phyloP scores from a whole-genome alignment of 495 filamentous ascomycete species.

The Evansstolkia leycettana region DNA sequence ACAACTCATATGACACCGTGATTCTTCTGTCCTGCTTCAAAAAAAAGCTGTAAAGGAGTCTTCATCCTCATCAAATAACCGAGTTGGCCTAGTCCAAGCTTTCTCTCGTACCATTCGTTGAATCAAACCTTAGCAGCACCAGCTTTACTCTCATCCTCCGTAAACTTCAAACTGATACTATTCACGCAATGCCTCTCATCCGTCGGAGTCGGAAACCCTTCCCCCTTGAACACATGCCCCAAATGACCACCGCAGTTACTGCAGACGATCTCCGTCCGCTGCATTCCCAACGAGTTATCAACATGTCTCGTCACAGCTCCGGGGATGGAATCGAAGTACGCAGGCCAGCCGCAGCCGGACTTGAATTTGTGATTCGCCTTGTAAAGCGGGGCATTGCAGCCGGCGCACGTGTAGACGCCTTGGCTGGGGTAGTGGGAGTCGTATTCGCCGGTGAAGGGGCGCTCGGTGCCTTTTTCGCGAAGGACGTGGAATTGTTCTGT shows the following conservation, averaged over 20 bases:
- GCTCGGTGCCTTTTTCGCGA: conserved; percentile 82
- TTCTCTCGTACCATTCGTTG: too few relatives aligned
- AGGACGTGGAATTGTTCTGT: conserved; percentile 90
- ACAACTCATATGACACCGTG: too few relatives aligned
- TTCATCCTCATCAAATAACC: too few relatives aligned
- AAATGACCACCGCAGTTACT: conserved; percentile 89
- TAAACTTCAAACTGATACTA: conserved; percentile 80
- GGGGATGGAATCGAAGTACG: conserved; percentile 88
- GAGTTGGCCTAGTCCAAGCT: too few relatives aligned
- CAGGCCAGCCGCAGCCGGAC: conserved; percentile 94
- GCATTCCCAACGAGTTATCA: conserved; percentile 70
- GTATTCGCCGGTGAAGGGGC: conserved; percentile 65
- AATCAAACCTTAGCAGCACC: conserved; percentile 19
- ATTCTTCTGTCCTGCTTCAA: too few relatives aligned
- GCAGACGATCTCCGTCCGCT: conserved; percentile 85
- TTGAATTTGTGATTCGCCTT: conserved; percentile 86
- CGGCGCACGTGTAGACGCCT: conserved; percentile 78
- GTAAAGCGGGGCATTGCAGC: conserved; percentile 80
- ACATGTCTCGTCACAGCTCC: conserved; percentile 73
- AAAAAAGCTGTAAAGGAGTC: too few relatives aligned
- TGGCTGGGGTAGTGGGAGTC: conserved; percentile 66
- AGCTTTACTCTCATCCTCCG: conserved; percentile 36
- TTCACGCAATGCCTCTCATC: conserved; percentile 98
- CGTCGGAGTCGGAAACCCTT: conserved; percentile 80
- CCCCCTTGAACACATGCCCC: conserved; percentile 95